Percentiles rank a stretch among this genome's conserved stretches.
These are phyloP conservation scores for Neofusicoccum umdonicola DNA, from an alignment of 2,329 filamentous ascomycete genomes.

Conservation along the genomic window DNA sequence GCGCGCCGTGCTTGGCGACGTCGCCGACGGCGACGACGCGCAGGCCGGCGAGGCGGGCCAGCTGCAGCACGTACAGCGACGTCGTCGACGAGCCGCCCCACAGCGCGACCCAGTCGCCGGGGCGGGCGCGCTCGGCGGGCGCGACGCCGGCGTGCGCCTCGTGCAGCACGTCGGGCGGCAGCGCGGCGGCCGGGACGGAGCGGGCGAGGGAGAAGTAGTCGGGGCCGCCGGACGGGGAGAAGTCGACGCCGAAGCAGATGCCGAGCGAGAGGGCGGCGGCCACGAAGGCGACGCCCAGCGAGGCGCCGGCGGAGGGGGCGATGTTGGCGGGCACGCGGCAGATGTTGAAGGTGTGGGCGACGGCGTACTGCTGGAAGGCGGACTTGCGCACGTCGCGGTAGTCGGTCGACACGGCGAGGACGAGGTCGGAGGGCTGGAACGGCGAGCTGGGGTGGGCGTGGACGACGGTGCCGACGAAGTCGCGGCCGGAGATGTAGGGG, in stretches of 20 bases:
- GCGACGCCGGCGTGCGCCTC: slow-evolving; percentile 62
- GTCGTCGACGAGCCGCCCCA: slow-evolving; percentile 70
- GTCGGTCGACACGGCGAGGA: slow-evolving; percentile 69
- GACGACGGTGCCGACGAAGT: slow-evolving; percentile 65
- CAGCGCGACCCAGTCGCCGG: slow-evolving; percentile 68
- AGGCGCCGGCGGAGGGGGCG: slow-evolving; percentile 54
- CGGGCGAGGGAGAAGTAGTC: slow-evolving; percentile 57
- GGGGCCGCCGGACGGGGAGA: slow-evolving; percentile 52
- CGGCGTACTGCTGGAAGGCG: slow-evolving; percentile 68
- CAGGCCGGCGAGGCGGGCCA: slow-evolving; percentile 65
- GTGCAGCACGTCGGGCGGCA: slow-evolving; percentile 61
- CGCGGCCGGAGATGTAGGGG: slow-evolving; percentile 68
- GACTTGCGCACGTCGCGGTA: slow-evolving; percentile 71
- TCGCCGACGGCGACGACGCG: slow-evolving; percentile 66
- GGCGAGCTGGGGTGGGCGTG: slow-evolving; percentile 34
- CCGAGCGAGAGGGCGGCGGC: slow-evolving; percentile 65
- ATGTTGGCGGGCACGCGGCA: slow-evolving; percentile 58
- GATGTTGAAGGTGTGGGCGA: slow-evolving; percentile 64
- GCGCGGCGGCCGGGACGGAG: slow-evolving; percentile 42
- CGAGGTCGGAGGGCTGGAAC: slow-evolving; percentile 24
- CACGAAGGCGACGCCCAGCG: slow-evolving; percentile 69
- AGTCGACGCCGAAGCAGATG: slow-evolving; percentile 68
- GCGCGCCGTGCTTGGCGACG: slow-evolving; percentile 57
- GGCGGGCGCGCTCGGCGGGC: slow-evolving; percentile 52
- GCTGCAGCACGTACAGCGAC: slow-evolving; percentile 63